Evolutionary conservation across 2,329 filamentous ascomycete genomes (phyloP).

Genomic region (Orbilia javanica): DNA sequence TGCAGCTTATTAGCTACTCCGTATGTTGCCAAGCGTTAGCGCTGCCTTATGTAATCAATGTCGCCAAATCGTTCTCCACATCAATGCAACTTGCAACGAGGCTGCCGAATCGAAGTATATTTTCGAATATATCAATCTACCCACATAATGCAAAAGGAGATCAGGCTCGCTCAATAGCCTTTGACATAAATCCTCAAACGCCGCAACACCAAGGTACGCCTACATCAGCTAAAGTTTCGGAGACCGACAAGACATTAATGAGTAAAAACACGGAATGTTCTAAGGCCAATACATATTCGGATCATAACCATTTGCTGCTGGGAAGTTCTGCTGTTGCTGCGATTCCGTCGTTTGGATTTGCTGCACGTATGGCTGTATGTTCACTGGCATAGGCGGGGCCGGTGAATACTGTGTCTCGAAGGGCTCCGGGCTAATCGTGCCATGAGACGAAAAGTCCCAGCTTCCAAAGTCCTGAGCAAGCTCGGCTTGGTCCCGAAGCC

Average conservation of each 20-base stretch:
- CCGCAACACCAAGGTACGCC: background rate
- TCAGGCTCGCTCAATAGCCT: background rate
- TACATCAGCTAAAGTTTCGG: background rate
- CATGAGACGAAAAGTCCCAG: slow-evolving; percentile 56
- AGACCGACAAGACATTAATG: background rate
- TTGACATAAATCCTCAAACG: slow-evolving; percentile 9
- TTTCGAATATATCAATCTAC: slow-evolving; percentile 10
- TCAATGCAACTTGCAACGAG: background rate
- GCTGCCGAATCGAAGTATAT: background rate
- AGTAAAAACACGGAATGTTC: background rate
- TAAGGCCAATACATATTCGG: slow-evolving; percentile 48
- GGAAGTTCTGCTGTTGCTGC: slow-evolving; percentile 38
- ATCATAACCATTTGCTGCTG: slow-evolving; percentile 9
- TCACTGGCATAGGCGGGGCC: slow-evolving; percentile 37
- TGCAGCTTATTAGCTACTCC: background rate
- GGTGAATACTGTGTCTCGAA: slow-evolving; percentile 49
- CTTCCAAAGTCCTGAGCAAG: slow-evolving; percentile 72
- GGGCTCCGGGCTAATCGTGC: slow-evolving; percentile 56
- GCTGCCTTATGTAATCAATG: slow-evolving; percentile 10
- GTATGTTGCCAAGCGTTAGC: background rate
- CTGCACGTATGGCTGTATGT: slow-evolving; percentile 42
- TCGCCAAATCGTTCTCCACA: background rate
- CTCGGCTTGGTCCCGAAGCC: slow-evolving; percentile 73
- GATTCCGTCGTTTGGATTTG: slow-evolving; percentile 36
- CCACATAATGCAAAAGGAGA: background rate